These are phyloP conservation scores for Perkinsus marinus DNA, from an alignment of 169 alveolate species.

Conservation along the genomic window DNA sequence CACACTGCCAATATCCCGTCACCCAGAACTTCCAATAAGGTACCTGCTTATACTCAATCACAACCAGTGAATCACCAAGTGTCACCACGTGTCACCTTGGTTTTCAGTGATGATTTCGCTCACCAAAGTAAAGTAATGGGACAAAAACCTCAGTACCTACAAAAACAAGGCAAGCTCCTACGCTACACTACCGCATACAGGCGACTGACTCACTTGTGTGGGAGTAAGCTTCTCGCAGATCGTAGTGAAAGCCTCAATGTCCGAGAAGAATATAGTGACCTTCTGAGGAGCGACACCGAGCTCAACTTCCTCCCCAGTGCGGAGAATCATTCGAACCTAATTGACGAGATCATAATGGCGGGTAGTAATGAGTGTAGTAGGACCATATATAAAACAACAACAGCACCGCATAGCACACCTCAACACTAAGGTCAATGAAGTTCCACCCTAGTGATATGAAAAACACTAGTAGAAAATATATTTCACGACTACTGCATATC, in stretches of 20 bases:
- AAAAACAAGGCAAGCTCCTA: too few species aligned
- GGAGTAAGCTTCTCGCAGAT: not conserved
- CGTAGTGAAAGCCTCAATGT: not conserved
- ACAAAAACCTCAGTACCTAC: not conserved
- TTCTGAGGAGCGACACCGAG: not conserved
- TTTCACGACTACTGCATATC: too few species aligned
- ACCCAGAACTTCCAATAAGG: conserved; percentile 17
- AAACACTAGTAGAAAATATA: too few species aligned
- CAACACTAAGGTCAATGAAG: too few species aligned
- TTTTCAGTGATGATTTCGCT: not conserved
- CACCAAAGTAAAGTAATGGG: not conserved
- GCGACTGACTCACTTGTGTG: not conserved
- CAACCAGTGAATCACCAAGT: too few species aligned
- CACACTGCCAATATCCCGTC: conserved; percentile 24
- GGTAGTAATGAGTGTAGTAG: too few species aligned
- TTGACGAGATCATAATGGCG: too few species aligned
- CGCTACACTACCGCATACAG: not conserved
- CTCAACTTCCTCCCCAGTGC: not conserved
- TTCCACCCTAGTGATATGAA: too few species aligned
- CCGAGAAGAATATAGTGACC: not conserved
- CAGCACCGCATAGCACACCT: too few species aligned
- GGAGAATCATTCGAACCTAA: too few species aligned
- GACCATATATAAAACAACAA: too few species aligned
- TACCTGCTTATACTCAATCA: not conserved
- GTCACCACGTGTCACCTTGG: too few species aligned